These are phyloP conservation scores for Emergomyces orientalis DNA, from an alignment of 2,329 filamentous ascomycete genomes.

Conservation along the genomic window DNA sequence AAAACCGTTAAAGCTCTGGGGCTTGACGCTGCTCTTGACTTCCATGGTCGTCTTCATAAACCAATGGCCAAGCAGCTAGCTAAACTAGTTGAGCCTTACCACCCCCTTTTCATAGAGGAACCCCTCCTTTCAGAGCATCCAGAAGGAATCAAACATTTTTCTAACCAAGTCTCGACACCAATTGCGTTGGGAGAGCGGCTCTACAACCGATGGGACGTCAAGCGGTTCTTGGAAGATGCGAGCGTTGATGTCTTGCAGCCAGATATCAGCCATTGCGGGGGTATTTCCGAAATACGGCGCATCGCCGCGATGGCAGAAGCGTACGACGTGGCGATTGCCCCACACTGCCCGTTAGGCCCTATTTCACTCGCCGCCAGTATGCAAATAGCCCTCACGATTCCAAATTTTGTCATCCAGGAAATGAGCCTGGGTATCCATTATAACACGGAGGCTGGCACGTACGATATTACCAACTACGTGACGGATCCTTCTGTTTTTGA, in stretches of 20 bases:
- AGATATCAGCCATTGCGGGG: conserved; percentile 62
- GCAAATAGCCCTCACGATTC: conserved; percentile 52
- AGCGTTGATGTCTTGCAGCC: conserved; percentile 65
- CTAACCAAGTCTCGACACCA: conserved; percentile 49
- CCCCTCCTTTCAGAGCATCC: conserved; percentile 61
- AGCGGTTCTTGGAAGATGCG: conserved; percentile 58
- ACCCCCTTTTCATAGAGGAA: conserved; percentile 68
- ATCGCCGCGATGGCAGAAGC: conserved; percentile 64
- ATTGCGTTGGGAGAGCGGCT: conserved; percentile 65
- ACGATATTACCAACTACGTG: conserved; percentile 55
- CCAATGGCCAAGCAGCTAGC: conserved; percentile 75
- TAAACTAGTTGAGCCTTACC: conserved; percentile 55
- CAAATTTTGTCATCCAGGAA: conserved; percentile 65
- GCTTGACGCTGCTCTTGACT: conserved; percentile 65
- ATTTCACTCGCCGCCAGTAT: conserved; percentile 63
- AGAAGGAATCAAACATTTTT: conserved; percentile 55
- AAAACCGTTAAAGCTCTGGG: conserved; percentile 60
- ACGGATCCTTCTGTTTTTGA: conserved; percentile 10
- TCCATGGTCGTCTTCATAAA: conserved; percentile 67
- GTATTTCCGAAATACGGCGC: conserved; percentile 60
- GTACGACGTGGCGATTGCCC: conserved; percentile 64
- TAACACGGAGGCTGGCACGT: conserved; percentile 52
- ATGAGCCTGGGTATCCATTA: conserved; percentile 76
- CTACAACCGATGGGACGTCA: conserved; percentile 64
- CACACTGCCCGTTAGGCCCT: conserved; percentile 64